A percentile compares a stretch with the other conserved stretches of the same genome.
Conservation (phyloP, 108 stramenopile species). For the Cyclotella kingstonii region DNA sequence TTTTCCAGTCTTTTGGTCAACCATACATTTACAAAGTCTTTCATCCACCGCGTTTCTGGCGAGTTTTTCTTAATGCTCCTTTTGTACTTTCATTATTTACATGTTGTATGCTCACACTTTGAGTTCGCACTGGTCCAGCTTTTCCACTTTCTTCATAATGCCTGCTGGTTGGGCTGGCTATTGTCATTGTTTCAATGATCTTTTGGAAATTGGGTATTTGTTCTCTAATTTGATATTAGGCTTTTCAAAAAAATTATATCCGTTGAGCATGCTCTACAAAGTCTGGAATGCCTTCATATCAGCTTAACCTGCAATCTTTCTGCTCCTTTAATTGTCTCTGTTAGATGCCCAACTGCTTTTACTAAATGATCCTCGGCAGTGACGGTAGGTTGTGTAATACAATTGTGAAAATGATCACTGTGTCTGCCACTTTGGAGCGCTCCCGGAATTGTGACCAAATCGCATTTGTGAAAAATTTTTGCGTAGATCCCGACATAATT, state of each 20-base stretch:
- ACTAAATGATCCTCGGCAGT: conserved; percentile 5
- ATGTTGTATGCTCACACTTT: not conserved
- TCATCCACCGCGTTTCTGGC: not conserved
- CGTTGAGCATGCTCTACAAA: not conserved
- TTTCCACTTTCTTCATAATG: too few relatives aligned
- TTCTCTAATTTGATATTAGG: too few relatives aligned
- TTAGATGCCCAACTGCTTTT: not conserved
- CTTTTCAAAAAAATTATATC: not conserved
- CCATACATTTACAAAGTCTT: not conserved
- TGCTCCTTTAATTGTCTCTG: not conserved
- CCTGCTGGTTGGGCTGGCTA: too few relatives aligned
- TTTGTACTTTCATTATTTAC: too few relatives aligned
- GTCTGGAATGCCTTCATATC: not conserved
- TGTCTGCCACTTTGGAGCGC: conserved; percentile 28
- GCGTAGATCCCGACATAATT: too few relatives aligned
- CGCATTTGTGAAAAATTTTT: too few relatives aligned
- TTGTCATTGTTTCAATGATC: too few relatives aligned
- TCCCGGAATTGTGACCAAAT: too few relatives aligned
- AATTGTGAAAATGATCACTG: conserved; percentile 10
- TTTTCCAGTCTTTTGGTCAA: conserved; percentile 13
- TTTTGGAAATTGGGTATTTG: too few relatives aligned
- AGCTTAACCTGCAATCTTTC: not conserved
- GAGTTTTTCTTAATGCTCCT: not conserved
- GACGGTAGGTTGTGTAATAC: conserved; percentile 13
- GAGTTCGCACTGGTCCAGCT: not conserved